phyloP scores from a whole-genome alignment of 108 stramenopile genomes.

The Nannochloropsis gaditana region DNA sequence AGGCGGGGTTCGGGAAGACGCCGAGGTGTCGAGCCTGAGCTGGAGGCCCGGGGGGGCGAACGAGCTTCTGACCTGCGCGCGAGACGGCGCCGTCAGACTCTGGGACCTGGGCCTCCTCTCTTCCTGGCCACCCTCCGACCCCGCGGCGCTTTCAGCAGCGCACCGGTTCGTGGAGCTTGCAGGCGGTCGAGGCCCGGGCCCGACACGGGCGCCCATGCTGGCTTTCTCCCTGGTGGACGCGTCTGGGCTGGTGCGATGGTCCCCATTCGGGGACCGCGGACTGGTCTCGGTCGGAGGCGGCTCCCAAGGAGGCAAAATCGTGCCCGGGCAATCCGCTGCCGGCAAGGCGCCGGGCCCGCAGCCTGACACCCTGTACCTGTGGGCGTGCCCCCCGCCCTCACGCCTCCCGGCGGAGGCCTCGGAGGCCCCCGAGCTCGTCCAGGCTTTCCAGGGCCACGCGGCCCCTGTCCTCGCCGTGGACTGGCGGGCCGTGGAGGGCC shows the following conservation, averaged over 20 bases:
- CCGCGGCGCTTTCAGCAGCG: no score
- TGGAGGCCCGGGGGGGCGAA: neutral
- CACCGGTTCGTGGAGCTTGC: no score
- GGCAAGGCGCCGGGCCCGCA: neutral
- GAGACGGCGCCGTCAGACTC: neutral
- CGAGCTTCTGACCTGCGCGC: neutral
- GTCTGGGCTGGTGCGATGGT: neutral
- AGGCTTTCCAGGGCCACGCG: neutral
- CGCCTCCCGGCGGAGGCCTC: neutral
- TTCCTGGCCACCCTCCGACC: no score
- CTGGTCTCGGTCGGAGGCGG: neutral
- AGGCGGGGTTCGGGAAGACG: neutral
- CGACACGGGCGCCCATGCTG: no score
- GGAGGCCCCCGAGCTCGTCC: neutral
- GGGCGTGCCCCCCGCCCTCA: neutral
- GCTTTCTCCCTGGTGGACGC: no score
- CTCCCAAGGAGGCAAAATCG: neutral
- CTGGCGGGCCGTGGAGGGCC: neutral
- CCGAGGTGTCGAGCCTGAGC: neutral
- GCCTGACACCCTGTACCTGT: constrained; percentile 8
- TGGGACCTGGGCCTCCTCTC: neutral
- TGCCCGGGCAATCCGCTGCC: no score
- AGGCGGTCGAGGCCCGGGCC: no score
- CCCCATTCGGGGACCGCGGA: neutral
- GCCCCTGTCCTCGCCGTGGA: neutral